Evolutionary conservation across 257 asterid species (phyloP).

Genomic region (Perilla frutescens): DNA sequence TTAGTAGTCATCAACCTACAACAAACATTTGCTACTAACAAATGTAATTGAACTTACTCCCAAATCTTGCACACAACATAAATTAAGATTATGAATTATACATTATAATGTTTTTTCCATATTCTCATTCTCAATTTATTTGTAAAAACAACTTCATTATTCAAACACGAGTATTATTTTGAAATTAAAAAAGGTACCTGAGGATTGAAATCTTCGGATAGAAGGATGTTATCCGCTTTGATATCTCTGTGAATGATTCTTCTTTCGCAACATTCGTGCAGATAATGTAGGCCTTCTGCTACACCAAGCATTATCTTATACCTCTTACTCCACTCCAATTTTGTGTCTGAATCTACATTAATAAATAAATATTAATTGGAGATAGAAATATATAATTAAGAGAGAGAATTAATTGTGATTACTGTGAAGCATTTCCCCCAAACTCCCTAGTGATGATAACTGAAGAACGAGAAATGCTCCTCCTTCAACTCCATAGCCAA

Average conservation of each 20-base stretch:
- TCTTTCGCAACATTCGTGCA: constrained; percentile 66
- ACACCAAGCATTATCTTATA: constrained; percentile 66
- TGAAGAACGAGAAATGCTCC: constrained; percentile 66
- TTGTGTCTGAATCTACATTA: constrained; percentile 47
- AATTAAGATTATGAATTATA: too few species aligned
- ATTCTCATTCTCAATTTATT: too few species aligned
- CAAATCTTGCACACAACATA: too few species aligned
- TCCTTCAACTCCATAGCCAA: constrained; percentile 82
- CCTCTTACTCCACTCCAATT: constrained; percentile 57
- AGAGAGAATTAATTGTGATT: background rate
- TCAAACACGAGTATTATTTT: too few species aligned
- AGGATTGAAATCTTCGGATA: constrained; percentile 67
- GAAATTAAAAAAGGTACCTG: constrained; percentile 44
- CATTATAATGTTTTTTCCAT: too few species aligned
- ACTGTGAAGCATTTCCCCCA: constrained; percentile 71
- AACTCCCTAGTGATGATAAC: constrained; percentile 67
- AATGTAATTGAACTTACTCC: too few species aligned
- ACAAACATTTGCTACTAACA: too few species aligned
- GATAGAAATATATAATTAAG: background rate
- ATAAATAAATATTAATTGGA: background rate
- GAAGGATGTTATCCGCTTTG: constrained; percentile 67
- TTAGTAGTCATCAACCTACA: too few species aligned
- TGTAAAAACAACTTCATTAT: too few species aligned
- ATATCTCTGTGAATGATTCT: constrained; percentile 76
- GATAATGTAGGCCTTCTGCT: constrained; percentile 68